Evolutionary conservation across 2,329 filamentous ascomycete species (phyloP), one percentile per base, ranked within the genome.

Genomic region (Alternaria metachromatica): DNA sequence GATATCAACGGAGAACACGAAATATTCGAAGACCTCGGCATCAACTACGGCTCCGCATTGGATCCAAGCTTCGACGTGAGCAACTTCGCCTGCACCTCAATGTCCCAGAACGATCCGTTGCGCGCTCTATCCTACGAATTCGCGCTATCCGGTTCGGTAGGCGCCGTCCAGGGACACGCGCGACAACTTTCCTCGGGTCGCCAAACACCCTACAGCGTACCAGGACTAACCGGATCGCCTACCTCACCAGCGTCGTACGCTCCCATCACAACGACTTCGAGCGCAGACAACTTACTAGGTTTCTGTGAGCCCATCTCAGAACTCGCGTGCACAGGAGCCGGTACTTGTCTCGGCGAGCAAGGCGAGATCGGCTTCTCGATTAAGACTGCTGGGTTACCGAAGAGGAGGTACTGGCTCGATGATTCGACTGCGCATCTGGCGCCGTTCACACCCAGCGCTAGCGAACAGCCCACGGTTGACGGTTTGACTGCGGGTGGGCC

Each of bases 1-100:
- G 67, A 55, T 3, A 60, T 71, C 37, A 60, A 55, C 21, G 50
- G 66, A 4, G 64, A 64, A 20, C 72, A 76, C 20, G 76, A 80
- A 12, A 60, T 76, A 13, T 68, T 74, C 23, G 78, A 80, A 66
- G 78, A 80, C 61, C 72, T 80, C 4, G 78, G 77, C 1, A 53
- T 80, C 9, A 56, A 69, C 20, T 30, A 65, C 8, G 54, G 67
- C n/a, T 63, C 71, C 15, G 41, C 59, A 18, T 44, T 79, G 7
- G 76, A 79, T 44, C 54, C 62, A 11, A 78, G 74, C 58, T 78
- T 78, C 68, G 66, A 74, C 46, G 41, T 73, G n/a, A 64, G 56
- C 26, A 73, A 77, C 50, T 78, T 79, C 53, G 8, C 60, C 2
- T 67, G 66, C 33, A 18, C 45, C 5, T 51, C 45, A 5, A 60